Evolutionary conservation across 306 rosid genomes (phyloP), one percentile per base, ranked within the genome.

Genomic region (Gastrolobium bilobum): DNA sequence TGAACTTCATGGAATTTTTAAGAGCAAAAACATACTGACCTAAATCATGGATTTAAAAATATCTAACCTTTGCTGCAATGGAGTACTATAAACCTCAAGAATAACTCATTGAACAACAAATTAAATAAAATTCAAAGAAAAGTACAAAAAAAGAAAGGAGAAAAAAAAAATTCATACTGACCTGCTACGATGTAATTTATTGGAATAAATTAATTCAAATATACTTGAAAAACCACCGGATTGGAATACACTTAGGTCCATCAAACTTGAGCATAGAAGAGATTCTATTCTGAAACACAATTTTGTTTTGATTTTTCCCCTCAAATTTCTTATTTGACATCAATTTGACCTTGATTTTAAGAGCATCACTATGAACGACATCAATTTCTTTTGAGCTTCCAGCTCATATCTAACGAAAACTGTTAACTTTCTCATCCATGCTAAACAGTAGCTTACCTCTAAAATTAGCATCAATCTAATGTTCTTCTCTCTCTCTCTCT

Each of bases 261-360:
- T 40, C 71, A 65, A 42, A 9, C 20, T 39, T 26, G 9, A 26
- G 13, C 26, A 31, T 6, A 30, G 26, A 0, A 13, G 10, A 39
- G 29, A 72, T 54, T 72, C 13, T 54, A 66, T 6, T 56, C 53
- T 6, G 30, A 72, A 44, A 58, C 68, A 71, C 2, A 3, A 30
- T 58, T 43, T 31, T 40, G 15, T 30, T 58, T 58, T 4, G 4
- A 52, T 8, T 10, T 66, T 26, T 20, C 38, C 51, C 62, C 62
- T 56, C 65, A 15, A 38, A 29, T 13, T 14, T n/a, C 5, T 72
- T 20, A 52, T 33, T 72, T 39, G 13, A 43, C 50, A 39, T 29
- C 35, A 37, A 15, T 13, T 13, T 14, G 54, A 11, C 38, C 37
- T 26, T 43, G 14, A 63, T 31, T 37, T 15, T 1, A 31, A 50